A percentile compares a stretch with the other conserved stretches of the same genome.
These are phyloP conservation scores for Cryptosporidium meleagridis DNA, from an alignment of 169 alveolate genomes.

Conservation along the genomic window DNA sequence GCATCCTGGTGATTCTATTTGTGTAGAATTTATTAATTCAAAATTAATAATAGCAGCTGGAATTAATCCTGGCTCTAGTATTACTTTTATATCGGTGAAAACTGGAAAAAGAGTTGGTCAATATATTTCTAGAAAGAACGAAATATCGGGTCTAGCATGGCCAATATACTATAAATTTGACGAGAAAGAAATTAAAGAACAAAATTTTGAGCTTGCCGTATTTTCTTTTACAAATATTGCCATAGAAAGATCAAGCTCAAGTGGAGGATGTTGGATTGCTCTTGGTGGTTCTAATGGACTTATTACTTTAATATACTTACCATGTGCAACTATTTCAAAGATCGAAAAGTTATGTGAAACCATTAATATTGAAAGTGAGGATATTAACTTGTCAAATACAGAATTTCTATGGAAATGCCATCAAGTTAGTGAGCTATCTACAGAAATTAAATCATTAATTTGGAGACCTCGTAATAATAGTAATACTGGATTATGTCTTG, in stretches of 20 bases:
- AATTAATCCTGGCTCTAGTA: constrained; percentile 51
- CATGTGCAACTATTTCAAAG: constrained; percentile 11
- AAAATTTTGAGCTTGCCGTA: constrained; percentile 38
- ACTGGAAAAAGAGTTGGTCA: constrained; percentile 45
- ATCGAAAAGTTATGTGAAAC: constrained; percentile 10
- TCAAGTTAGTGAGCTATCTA: constrained; percentile 51
- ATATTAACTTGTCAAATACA: constrained; percentile 8
- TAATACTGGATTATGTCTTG: constrained; percentile 48
- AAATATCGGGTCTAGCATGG: constrained; percentile 63
- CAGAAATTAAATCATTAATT: constrained; percentile 43
- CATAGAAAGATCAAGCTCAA: constrained; percentile 56
- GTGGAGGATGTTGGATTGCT: constrained; percentile 74
- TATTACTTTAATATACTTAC: constrained; percentile 23
- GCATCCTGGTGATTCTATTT: constrained; percentile 64
- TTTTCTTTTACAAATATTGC: constrained; percentile 62
- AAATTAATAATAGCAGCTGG: constrained; percentile 58
- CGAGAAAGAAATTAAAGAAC: constrained; percentile 43
- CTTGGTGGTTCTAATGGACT: constrained; percentile 59
- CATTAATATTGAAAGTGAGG: constrained; percentile 23
- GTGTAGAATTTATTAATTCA: constrained; percentile 53
- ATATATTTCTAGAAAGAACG: constrained; percentile 41
- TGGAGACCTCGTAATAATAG: constrained; percentile 55
- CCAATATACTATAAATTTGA: constrained; percentile 36
- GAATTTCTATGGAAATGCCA: constrained; percentile 65
- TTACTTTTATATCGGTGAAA: constrained; percentile 47